These are phyloP conservation scores for Gigaspora rosea DNA, from an alignment of 192 early-diverging fungal genomes.

Conservation along the genomic window DNA sequence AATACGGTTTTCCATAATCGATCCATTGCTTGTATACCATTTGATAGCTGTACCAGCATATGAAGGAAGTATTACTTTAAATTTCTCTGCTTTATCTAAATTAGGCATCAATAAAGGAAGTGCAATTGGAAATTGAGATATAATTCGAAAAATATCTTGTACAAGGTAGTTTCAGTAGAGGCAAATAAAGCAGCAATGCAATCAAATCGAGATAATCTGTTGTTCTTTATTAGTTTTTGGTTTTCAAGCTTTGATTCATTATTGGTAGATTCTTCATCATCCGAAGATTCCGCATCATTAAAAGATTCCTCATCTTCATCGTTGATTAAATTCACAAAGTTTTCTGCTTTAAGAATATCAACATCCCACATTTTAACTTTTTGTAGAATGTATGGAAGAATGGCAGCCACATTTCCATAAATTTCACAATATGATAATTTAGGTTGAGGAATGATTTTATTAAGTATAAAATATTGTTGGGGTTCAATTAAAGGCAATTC, in stretches of 20 bases:
- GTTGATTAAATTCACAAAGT: slow-evolving; percentile 3
- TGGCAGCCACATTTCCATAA: neutral
- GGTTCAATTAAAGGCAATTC: slow-evolving; percentile 13
- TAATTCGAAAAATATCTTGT: slow-evolving; percentile 31
- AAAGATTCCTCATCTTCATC: neutral
- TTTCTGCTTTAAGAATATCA: slow-evolving; percentile 31
- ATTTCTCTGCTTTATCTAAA: slow-evolving; percentile 11
- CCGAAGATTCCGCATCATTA: neutral
- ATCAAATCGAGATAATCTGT: slow-evolving; percentile 26
- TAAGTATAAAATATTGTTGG: slow-evolving; percentile 10
- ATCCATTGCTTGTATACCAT: slow-evolving; percentile 24
- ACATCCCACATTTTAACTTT: slow-evolving; percentile 32
- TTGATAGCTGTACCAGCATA: slow-evolving; percentile 21
- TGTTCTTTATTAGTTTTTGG: neutral
- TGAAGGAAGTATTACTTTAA: slow-evolving; percentile 27
- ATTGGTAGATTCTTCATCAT: neutral
- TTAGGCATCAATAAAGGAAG: slow-evolving; percentile 24
- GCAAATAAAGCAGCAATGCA: slow-evolving; percentile 22
- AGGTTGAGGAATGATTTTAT: neutral
- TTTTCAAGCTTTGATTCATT: neutral
- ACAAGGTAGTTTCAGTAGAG: slow-evolving; percentile 16
- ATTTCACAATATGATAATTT: neutral
- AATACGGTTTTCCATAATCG: slow-evolving; percentile 30
- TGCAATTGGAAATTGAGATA: slow-evolving; percentile 31
- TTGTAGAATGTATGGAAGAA: slow-evolving; percentile 24